These are phyloP conservation scores for Metschnikowia orientalis DNA, from an alignment of 805 yeast genomes.

Conservation along the genomic window DNA sequence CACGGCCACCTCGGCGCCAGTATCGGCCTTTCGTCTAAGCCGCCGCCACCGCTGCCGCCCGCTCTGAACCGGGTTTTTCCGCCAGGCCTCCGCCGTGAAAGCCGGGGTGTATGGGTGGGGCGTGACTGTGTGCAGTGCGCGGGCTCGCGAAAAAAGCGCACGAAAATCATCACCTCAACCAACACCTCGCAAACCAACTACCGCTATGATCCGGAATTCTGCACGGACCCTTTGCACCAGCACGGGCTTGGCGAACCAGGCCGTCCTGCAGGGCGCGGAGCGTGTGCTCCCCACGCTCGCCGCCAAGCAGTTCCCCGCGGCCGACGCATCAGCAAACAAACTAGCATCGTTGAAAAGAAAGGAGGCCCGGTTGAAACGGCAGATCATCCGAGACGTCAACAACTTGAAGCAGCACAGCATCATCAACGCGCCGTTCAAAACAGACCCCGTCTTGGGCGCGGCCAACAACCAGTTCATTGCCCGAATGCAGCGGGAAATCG, in stretches of 20 bases:
- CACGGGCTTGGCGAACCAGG: conserved; percentile 8
- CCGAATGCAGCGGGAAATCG: conserved; percentile 61
- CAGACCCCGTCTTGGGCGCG: conserved; percentile 85
- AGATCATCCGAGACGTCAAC: conserved; percentile 34
- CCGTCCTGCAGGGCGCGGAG: conserved; percentile 4
- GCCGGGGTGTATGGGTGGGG: background rate
- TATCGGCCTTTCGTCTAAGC: too few relatives aligned
- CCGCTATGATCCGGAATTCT: conserved; percentile 12
- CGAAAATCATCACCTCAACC: conserved; percentile 3
- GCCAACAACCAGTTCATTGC: conserved; percentile 60
- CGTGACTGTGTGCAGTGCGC: background rate
- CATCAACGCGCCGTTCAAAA: conserved; percentile 29
- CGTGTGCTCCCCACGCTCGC: conserved; percentile 22
- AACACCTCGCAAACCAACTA: background rate
- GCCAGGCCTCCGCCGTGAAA: too few relatives aligned
- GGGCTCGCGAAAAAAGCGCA: background rate
- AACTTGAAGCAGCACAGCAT: conserved; percentile 37
- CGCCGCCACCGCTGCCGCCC: too few relatives aligned
- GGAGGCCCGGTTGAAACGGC: conserved; percentile 39
- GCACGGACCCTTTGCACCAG: conserved; percentile 9
- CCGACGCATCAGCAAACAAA: conserved; percentile 29
- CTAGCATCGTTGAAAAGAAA: conserved; percentile 33
- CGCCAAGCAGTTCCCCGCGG: conserved; percentile 34
- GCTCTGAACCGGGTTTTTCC: too few relatives aligned
- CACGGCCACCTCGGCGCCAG: too few relatives aligned